Base-by-base conservation (phyloP, 1,284 basidiomycete species). In the Megacollybia platyphylla region DNA sequence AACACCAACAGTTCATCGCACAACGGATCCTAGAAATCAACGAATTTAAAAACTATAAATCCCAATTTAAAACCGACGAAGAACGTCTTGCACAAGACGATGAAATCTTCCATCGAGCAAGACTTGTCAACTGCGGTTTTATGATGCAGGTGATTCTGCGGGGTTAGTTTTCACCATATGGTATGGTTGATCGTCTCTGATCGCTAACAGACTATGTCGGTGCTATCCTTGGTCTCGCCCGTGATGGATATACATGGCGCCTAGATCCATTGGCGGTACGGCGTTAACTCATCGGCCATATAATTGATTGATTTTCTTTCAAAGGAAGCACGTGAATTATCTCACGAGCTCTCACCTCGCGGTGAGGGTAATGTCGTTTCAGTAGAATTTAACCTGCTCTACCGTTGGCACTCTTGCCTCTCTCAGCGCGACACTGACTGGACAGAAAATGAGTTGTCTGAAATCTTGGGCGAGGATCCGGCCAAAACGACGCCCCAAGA, bases 361-460 rank as follows among this genome's bases (percentile, higher is more conserved):
- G 85, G 85, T 18, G 63, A 76, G 52, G 85, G 86, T 32, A 88
- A 87, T 52, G 73, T 72, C 38, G 71, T 74, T 47, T 79, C 80
- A 0, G 58, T 86, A 40, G 86, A 88, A 56, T 85, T 85, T 60
- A 85, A 83, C 52, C 60, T 82, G 5, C 60, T 85, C 10, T 86
- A 85, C 55, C 64, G 75, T 37, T 88, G 85, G 86, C 86, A 89
- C 53, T 65, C 82, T 9, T 68, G 79, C 1, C 57, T 81, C 7
- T 81, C 79, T 2, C 48, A 67, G 46, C 46, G 68, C 39, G 84
- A 89, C 54, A 68, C 70, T 0, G 38, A 60, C 29, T 87, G 82
- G 83, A 71, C 73, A 1, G 66, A 73, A 43, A 49, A 60, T 2
- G 41, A 61, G 10, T 77, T 87, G 55, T 54, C 56, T 8, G 41